These are phyloP conservation scores for Candida ipomoeae DNA, from an alignment of 805 yeast species.

Conservation along the genomic window DNA sequence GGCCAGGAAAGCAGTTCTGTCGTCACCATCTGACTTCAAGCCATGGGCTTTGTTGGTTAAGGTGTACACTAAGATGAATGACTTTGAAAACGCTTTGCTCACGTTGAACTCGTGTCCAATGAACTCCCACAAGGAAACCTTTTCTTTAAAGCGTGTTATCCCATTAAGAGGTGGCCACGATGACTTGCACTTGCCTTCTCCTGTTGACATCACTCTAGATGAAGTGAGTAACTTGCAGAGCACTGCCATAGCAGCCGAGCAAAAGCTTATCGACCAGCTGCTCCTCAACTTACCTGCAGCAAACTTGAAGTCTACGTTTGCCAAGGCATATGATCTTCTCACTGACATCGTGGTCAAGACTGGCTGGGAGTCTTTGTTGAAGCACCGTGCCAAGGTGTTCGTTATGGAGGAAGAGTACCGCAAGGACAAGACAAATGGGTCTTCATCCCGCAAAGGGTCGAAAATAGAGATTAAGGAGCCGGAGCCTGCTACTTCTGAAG, in stretches of 20 bases:
- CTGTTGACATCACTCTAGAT: slow-evolving; percentile 65
- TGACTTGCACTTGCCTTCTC: slow-evolving; percentile 69
- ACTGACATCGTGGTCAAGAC: slow-evolving; percentile 43
- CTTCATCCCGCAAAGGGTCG: slow-evolving; percentile 9
- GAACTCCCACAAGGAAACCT: slow-evolving; percentile 69
- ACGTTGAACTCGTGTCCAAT: slow-evolving; percentile 79
- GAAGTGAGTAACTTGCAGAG: slow-evolving; percentile 68
- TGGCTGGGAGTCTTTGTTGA: slow-evolving; percentile 44
- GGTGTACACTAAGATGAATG: slow-evolving; percentile 57
- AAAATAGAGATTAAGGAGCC: slow-evolving; percentile 10
- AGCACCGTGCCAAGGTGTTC: slow-evolving; percentile 44
- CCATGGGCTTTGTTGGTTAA: slow-evolving; percentile 69
- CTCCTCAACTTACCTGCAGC: slow-evolving; percentile 65
- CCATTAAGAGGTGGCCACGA: slow-evolving; percentile 46
- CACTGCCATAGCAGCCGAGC: slow-evolving; percentile 61
- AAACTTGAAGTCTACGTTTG: slow-evolving; percentile 49
- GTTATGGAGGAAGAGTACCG: slow-evolving; percentile 48
- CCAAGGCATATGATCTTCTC: slow-evolving; percentile 42
- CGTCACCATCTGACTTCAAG: slow-evolving; percentile 70
- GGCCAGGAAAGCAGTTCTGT: slow-evolving; percentile 61
- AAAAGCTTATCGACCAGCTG: slow-evolving; percentile 57
- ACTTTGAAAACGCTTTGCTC: slow-evolving; percentile 67
- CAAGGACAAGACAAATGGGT: slow-evolving; percentile 29
- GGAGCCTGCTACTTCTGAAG: slow-evolving; percentile 3
- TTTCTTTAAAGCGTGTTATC: slow-evolving; percentile 55